A percentile compares a stretch with the other conserved stretches of the same genome.
phyloP scores from a whole-genome alignment of 2,329 filamentous ascomycete genomes.

The Aaosphaeria arxii region DNA sequence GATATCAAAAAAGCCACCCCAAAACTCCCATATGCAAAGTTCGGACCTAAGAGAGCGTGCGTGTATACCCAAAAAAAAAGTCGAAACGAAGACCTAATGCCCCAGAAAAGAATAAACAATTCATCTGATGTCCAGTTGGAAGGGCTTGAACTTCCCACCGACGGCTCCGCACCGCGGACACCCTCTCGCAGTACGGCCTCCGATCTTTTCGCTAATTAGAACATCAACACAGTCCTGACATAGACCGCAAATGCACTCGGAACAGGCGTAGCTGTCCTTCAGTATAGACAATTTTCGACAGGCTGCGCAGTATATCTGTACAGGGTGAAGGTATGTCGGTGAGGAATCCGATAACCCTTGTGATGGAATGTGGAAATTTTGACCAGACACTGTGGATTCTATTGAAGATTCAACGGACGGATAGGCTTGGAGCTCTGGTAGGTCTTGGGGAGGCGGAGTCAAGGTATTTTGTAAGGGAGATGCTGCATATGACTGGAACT shows the following conservation, averaged over 20 bases:
- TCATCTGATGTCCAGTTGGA: constrained; percentile 78
- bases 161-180: constrained; percentile 78
- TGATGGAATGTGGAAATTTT: constrained; percentile 58
- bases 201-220: constrained; percentile 68
- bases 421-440: constrained; percentile 63
- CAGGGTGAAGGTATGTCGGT: constrained; percentile 50
- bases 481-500: constrained; percentile 71
- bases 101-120: neutral
- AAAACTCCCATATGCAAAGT: too few species aligned
- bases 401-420: constrained; percentile 82
- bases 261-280: constrained; percentile 87
- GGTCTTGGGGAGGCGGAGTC: constrained; percentile 66
- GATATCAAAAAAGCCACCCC: too few species aligned
- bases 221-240: constrained; percentile 86
- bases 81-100: too few species aligned
- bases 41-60: too few species aligned
- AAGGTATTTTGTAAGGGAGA: constrained; percentile 88
- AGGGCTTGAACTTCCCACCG: constrained; percentile 77
- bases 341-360: constrained; percentile 57
- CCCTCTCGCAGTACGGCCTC: constrained; percentile 62
- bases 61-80: too few species aligned
- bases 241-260: constrained; percentile 91
- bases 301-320: constrained; percentile 89
- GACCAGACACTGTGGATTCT: constrained; percentile 68
- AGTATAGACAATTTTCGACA: constrained; percentile 76